Percentiles rank a stretch among this genome's conserved stretches.
Conservation (phyloP, 352 stramenopile species). For the Aphanomyces invadans region DNA sequence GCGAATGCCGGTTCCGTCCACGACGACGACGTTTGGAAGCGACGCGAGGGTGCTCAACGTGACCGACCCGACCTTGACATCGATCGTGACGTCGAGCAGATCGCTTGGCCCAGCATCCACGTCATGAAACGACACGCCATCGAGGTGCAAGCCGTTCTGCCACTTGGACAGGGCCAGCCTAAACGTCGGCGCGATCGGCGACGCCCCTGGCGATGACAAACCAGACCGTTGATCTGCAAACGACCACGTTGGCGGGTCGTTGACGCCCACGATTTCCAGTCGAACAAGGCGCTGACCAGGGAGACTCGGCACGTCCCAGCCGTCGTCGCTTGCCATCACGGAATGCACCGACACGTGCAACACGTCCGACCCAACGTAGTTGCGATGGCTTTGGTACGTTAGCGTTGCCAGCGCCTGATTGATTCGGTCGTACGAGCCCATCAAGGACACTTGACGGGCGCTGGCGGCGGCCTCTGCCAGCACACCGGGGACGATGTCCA, state of each 20-base stretch:
- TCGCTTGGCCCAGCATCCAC: slow-evolving; percentile 31
- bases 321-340: too few species aligned
- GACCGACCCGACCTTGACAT: slow-evolving; percentile 36
- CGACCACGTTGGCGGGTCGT: slow-evolving; percentile 56
- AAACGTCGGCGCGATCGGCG: slow-evolving; percentile 28
- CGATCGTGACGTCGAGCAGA: slow-evolving; percentile 45
- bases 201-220: too few species aligned
- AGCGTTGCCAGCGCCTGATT: slow-evolving; percentile 36
- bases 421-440: slow-evolving; percentile 40
- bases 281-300: slow-evolving; percentile 21
- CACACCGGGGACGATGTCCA: slow-evolving; percentile 16
- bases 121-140: slow-evolving; percentile 40
- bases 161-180: slow-evolving; percentile 6
- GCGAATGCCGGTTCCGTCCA: background rate
- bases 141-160: slow-evolving; percentile 23
- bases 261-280: slow-evolving; percentile 42
- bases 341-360: slow-evolving; percentile 36
- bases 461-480: slow-evolving; percentile 25
- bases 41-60: slow-evolving; percentile 26
- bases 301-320: slow-evolving; percentile 29
- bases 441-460: slow-evolving; percentile 26
- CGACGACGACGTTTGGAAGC: background rate
- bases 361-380: slow-evolving; percentile 44
- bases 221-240: too few species aligned
- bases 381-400: slow-evolving; percentile 32